These are phyloP conservation scores for Chaetoscypha palmicola DNA, from an alignment of 2,329 filamentous ascomycete species.

Conservation along the genomic window DNA sequence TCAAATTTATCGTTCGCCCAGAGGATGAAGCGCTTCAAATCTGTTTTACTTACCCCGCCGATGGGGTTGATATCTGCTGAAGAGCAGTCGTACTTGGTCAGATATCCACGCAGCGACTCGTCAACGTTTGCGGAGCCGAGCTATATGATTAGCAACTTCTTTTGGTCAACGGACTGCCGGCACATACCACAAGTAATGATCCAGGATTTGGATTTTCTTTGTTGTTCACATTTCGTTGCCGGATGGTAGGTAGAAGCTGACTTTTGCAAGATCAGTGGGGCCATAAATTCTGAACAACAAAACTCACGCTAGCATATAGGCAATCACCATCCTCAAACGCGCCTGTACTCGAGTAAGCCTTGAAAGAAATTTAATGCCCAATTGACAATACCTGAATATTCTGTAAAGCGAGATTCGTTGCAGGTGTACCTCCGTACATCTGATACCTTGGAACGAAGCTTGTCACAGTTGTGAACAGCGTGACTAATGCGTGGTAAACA, in stretches of 20 bases:
- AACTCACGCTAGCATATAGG: conserved; percentile 52
- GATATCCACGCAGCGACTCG: conserved; percentile 45
- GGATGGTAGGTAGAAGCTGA: conserved; percentile 53
- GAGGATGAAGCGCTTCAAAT: conserved; percentile 65
- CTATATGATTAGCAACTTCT: too few relatives aligned
- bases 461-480: conserved; percentile 50
- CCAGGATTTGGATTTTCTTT: conserved; percentile 33
- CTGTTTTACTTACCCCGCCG: conserved; percentile 50
- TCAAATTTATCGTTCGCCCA: conserved; percentile 53
- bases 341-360: conserved; percentile 30
- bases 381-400: conserved; percentile 45
- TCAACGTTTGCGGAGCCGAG: conserved; percentile 63
- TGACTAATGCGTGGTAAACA: conserved; percentile 52
- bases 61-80: conserved; percentile 50
- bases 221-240: conserved; percentile 35
- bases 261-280: too few relatives aligned
- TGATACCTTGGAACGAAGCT: conserved; percentile 55
- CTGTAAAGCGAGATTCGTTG: conserved; percentile 49
- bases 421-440: conserved; percentile 46
- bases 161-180: too few relatives aligned
- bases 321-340: conserved; percentile 55
- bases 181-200: conserved; percentile 47
- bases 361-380: neutral
- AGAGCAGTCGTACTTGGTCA: conserved; percentile 64
- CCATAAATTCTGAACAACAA: too few relatives aligned